Percentiles rank a stretch among this genome's conserved stretches.
Evolutionary conservation across 2,329 filamentous ascomycete genomes (phyloP).

Genomic region (Colletotrichum lupini): DNA sequence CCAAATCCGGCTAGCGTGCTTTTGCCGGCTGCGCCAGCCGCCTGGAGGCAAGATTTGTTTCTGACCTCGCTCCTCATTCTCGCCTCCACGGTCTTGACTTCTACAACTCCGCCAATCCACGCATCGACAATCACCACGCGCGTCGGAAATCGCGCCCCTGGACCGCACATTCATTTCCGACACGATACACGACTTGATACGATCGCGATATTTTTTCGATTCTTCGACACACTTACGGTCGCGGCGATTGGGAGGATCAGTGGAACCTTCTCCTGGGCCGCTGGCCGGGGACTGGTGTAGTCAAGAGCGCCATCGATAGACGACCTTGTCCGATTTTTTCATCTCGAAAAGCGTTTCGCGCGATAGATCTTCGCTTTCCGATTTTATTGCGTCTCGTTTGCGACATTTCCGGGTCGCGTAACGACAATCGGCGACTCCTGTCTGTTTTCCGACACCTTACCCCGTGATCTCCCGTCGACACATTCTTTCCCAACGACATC

Average conservation of each 20-base stretch:
- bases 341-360: conserved; percentile 44
- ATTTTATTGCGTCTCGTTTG: conserved; percentile 39
- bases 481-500: conserved; percentile 35
- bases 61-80: conserved; percentile 50
- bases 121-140: conserved; percentile 60
- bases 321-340: conserved; percentile 45
- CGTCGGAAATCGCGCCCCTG: conserved; percentile 60
- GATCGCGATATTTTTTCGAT: conserved; percentile 49
- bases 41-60: conserved; percentile 58
- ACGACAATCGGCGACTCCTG: conserved; percentile 22
- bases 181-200: conserved; percentile 46
- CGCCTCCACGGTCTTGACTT: conserved; percentile 52
- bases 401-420: conserved; percentile 38
- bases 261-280: conserved; percentile 60
- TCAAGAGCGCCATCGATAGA: conserved; percentile 54
- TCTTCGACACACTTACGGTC: conserved; percentile 45
- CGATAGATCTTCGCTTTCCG: conserved; percentile 39
- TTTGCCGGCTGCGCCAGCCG: conserved; percentile 45
- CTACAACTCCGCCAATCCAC: conserved; percentile 37
- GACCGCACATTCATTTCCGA: conserved; percentile 46
- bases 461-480: conserved; percentile 8
- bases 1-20: conserved; percentile 47
- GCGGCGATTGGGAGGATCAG: conserved; percentile 58
- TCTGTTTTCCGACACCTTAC: conserved; percentile 4
- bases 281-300: conserved; percentile 56